These are phyloP conservation scores for Rhodotorula paludigena DNA, from an alignment of 768 basidiomycete species.

Conservation along the genomic window DNA sequence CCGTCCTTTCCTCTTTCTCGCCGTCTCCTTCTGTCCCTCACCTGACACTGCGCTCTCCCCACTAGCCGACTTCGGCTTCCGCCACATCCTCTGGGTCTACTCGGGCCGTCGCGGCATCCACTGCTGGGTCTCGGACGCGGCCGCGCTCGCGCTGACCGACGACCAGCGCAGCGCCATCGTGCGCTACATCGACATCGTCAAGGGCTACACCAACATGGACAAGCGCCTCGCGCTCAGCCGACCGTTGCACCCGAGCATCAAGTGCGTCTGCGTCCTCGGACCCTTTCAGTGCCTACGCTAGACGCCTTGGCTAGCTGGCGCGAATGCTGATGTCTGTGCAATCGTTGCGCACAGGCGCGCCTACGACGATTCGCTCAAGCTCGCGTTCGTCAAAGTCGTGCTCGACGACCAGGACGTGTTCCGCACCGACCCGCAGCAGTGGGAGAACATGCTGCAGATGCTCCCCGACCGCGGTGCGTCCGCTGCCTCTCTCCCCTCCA, in stretches of 20 bases:
- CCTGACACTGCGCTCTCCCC: not conserved
- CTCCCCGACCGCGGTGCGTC: conserved; percentile 60
- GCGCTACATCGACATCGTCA: conserved; percentile 76
- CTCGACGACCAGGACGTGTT: conserved; percentile 72
- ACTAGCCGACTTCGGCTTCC: conserved; percentile 78
- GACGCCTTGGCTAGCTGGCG: too few relatives aligned
- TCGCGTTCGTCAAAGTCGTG: conserved; percentile 62
- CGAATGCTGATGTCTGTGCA: not conserved
- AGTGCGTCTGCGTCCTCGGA: conserved; percentile 51
- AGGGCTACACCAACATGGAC: conserved; percentile 69
- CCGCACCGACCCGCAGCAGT: conserved; percentile 66
- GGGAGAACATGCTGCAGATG: conserved; percentile 66
- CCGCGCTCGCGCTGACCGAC: conserved; percentile 84
- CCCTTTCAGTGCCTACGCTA: not conserved
- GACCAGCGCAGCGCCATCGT: conserved; percentile 82
- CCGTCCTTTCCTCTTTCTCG: not conserved
- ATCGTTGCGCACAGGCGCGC: conserved; percentile 4
- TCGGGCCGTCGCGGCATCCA: conserved; percentile 98
- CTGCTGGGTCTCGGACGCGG: conserved; percentile 87
- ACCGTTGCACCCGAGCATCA: conserved; percentile 66
- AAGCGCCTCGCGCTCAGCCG: conserved; percentile 72
- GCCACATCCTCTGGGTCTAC: conserved; percentile 92
- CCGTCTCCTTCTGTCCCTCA: not conserved
- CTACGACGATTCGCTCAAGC: conserved; percentile 47
- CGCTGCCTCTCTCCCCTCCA: not conserved